These are phyloP conservation scores for Onygenales sp. DNA, from an alignment of 2,329 filamentous ascomycete species.

Conservation along the genomic window DNA sequence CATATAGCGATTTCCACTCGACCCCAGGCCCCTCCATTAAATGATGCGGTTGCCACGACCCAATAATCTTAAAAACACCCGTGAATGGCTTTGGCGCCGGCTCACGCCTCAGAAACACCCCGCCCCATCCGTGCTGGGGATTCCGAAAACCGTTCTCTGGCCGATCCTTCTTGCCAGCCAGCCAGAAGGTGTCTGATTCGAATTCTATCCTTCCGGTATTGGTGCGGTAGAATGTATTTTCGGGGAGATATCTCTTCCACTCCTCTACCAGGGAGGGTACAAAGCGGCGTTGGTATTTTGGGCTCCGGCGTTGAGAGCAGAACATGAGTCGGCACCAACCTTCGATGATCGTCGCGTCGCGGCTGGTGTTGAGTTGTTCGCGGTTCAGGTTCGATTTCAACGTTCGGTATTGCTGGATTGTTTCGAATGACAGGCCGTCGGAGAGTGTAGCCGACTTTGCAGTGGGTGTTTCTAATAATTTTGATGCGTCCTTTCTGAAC, in stretches of 20 bases:
- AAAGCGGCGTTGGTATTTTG: constrained; percentile 13
- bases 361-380: neutral
- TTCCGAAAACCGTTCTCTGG: constrained; percentile 9
- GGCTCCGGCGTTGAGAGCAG: constrained; percentile 7
- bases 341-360: constrained; percentile 6
- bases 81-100: neutral
- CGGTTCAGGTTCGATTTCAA: neutral
- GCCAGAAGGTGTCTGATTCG: constrained; percentile 16
- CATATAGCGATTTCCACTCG: too few relatives aligned
- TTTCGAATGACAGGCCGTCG: neutral
- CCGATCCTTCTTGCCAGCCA: constrained; percentile 4
- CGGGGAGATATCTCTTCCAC: constrained; percentile 39
- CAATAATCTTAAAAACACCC: neutral
- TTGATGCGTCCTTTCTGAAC: neutral
- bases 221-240: constrained; percentile 27
- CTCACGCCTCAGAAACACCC: neutral
- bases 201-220: constrained; percentile 33
- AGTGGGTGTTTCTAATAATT: neutral
- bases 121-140: constrained; percentile 1
- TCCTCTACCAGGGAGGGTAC: constrained; percentile 39
- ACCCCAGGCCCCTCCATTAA: neutral
- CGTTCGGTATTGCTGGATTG: constrained; percentile 1
- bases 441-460: neutral
- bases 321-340: constrained; percentile 11
- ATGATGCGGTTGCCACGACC: neutral